Percentiles rank a stretch among this genome's conserved stretches.
Conservation (phyloP, 345 rosid genomes). For the Luvunga scandens region DNA sequence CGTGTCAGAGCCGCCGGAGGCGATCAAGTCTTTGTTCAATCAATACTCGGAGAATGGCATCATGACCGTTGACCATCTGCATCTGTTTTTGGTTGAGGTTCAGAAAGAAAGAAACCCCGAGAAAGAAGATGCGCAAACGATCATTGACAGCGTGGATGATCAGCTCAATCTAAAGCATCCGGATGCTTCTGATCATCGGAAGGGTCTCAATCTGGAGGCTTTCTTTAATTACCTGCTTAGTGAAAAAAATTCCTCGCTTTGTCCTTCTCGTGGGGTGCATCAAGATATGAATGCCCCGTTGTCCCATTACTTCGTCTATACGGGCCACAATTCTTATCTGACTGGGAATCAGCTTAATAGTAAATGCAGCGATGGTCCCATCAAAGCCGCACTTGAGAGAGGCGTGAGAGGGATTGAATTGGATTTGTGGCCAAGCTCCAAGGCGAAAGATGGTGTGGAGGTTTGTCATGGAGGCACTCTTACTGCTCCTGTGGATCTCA, state of each 20-base stretch:
- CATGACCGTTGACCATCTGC: constrained; percentile 56
- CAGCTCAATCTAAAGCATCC: constrained; percentile 4
- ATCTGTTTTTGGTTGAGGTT: constrained; percentile 51
- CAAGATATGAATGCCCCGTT: not conserved
- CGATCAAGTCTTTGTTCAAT: constrained; percentile 48
- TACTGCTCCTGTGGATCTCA: not conserved
- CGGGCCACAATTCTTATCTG: not conserved
- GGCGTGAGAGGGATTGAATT: not conserved
- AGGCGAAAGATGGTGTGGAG: not conserved
- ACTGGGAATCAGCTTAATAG: not conserved
- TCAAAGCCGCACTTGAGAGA: not conserved
- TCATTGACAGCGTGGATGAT: constrained; percentile 26
- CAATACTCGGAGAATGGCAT: constrained; percentile 57
- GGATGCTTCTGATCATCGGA: constrained; percentile 37
- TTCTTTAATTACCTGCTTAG: constrained; percentile 65
- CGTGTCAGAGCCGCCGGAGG: constrained; percentile 55
- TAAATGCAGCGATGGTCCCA: not conserved
- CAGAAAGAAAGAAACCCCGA: constrained; percentile 46
- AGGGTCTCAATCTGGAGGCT: constrained; percentile 51
- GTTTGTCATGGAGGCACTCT: not conserved
- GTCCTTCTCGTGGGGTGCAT: constrained; percentile 25
- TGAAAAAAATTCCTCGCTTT: constrained; percentile 45
- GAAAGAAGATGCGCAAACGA: constrained; percentile 54
- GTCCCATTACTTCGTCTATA: not conserved
- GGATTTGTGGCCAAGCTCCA: not conserved